Percentiles rank a stretch among this genome's conserved stretches.
phyloP scores from a whole-genome alignment of 306 rosid genomes.

The Prunus fruticosa region DNA sequence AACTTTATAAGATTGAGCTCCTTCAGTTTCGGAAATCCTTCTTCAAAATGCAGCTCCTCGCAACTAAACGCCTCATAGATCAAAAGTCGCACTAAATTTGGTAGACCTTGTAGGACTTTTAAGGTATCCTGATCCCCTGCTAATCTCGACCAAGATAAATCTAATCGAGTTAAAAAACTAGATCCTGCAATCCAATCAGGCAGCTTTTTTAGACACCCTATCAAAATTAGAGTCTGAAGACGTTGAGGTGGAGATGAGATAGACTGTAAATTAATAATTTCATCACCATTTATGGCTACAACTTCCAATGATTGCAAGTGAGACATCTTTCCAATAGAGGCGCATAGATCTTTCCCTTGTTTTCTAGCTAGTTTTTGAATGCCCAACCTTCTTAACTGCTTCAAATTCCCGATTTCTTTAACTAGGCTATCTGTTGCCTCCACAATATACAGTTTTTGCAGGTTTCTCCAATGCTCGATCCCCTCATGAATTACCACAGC shows the following conservation, averaged over 20 bases:
- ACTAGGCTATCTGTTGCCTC: background rate
- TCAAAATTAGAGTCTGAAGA: background rate
- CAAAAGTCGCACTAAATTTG: no score
- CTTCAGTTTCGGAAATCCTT: no score
- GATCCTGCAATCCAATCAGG: background rate
- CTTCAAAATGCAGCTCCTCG: no score
- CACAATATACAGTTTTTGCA: background rate
- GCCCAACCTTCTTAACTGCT: constrained; percentile 1
- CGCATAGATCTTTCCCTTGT: constrained; percentile 15
- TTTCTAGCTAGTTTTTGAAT: background rate
- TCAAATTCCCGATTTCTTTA: background rate
- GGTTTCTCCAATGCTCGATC: background rate
- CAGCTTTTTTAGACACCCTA: background rate
- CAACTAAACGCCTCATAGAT: no score
- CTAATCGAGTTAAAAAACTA: background rate
- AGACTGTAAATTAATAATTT: background rate
- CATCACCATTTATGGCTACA: background rate
- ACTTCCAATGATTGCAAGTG: constrained; percentile 24
- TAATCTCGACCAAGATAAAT: background rate
- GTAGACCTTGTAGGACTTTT: no score
- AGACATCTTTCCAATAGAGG: constrained; percentile 19
- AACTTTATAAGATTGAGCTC: no score
- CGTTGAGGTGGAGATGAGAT: background rate
- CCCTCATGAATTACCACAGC: background rate
- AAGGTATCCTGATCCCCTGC: background rate